Base-by-base conservation (phyloP, 2,329 filamentous ascomycete species). In the Neonectria hederae region DNA sequence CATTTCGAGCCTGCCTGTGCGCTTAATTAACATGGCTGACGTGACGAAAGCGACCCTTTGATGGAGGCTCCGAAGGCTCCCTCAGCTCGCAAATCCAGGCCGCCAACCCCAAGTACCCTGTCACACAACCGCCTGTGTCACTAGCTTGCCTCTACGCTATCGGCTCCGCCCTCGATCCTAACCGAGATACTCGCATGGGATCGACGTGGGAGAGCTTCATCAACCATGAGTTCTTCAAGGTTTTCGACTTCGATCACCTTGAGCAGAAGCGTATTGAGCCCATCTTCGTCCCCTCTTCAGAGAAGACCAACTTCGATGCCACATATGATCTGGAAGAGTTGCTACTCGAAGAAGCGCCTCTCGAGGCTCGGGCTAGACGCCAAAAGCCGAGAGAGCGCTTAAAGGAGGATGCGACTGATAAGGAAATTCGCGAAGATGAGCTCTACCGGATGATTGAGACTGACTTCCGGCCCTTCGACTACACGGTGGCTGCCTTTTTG, bases 301-400 rank as follows among this genome's bases (percentile, higher is more conserved):
- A 98, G 53, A 99, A 99, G 86, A 98, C 96, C 4, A 99, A 99
- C 77, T 99, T 99, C 71, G 96, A 99, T 79, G 96, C 96, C 5
- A 99, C 96, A 0, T 98, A 99, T 76, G 96, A 99, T 78, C 82
- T 99, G 54, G 96, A 99, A 76, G 96, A 99, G 78, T 80, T 99
- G 21, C 81, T 99, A 2, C 80, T 99, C 48, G 96, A 99, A 79
- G 96, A 99, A 77, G 96, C 96, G 13, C 96, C 96, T 1, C 82
- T 99, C 5, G 96, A 99, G 79, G 96, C 96, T 59, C 87, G 96
- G 74, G 94, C 96, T 54, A 88, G 96, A 71, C 90, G 95, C 75
- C 96, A 98, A 78, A 97, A 98, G 79, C 96, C 96, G 2, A 87
- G 96, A 67, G 94, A 97, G 69, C 90, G 92, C 69, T 83, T 99